These are phyloP conservation scores for Tolypocladium cylindrosporum DNA, from an alignment of 2,329 filamentous ascomycete genomes.

Conservation along the genomic window DNA sequence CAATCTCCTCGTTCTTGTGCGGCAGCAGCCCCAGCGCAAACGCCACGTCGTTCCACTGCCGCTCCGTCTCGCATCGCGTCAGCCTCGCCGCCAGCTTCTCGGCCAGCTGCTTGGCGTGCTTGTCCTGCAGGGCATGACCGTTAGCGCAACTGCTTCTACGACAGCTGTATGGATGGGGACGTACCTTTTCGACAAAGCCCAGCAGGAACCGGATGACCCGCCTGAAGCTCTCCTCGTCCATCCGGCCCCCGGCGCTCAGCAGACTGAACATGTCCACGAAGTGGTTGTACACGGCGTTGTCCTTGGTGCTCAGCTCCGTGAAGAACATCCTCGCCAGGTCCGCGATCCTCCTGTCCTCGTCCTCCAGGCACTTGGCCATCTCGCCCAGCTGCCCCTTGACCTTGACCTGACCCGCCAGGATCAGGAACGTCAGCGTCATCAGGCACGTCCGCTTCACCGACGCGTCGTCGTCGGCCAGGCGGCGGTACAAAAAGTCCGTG, in stretches of 20 bases:
- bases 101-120: conserved; percentile 89
- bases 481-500: conserved; percentile 92
- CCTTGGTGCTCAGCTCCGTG: conserved; percentile 91
- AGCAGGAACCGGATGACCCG: conserved; percentile 87
- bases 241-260: conserved; percentile 66
- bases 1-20: conserved; percentile 88
- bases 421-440: conserved; percentile 97
- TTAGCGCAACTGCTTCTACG: conserved; percentile 4
- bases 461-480: conserved; percentile 77
- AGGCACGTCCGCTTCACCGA: conserved; percentile 95
- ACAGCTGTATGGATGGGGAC: conserved; percentile 10
- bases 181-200: conserved; percentile 94
- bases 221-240: conserved; percentile 79
- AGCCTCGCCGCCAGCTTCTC: conserved; percentile 86
- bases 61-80: conserved; percentile 76
- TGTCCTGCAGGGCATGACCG: conserved; percentile 54
- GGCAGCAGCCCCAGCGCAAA: conserved; percentile 83
- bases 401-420: conserved; percentile 95
- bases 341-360: conserved; percentile 87
- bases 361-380: conserved; percentile 98
- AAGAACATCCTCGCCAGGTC: conserved; percentile 98
- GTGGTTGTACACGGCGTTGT: conserved; percentile 98
- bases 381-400: conserved; percentile 97
- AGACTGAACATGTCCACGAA: conserved; percentile 99
- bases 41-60: conserved; percentile 96